These are phyloP conservation scores for Cryptomeria japonica DNA, from an alignment of 75 land plant species.

Conservation along the genomic window DNA sequence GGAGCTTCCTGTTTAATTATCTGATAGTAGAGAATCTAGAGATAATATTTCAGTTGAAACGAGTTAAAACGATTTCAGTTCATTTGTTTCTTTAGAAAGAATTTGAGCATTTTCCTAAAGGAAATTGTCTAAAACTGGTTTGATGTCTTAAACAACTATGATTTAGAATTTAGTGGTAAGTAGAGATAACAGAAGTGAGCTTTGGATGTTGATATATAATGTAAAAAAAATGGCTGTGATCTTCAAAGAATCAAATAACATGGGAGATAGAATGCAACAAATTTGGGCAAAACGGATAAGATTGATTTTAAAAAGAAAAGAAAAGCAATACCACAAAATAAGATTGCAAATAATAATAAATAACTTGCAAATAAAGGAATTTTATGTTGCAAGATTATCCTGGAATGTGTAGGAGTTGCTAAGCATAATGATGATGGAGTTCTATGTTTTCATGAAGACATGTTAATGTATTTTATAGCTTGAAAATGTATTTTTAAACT, in stretches of 20 bases:
- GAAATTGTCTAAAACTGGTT: neutral
- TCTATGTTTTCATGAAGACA: neutral
- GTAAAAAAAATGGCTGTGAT: neutral
- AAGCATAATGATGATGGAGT: neutral
- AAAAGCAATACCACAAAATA: neutral
- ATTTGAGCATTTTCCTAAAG: neutral
- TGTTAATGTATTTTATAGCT: neutral
- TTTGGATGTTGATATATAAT: neutral
- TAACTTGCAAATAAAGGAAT: neutral
- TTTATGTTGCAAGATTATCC: neutral
- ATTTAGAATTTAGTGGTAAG: neutral
- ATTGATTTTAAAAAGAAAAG: neutral
- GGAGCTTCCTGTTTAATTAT: neutral
- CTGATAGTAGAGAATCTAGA: too few relatives aligned
- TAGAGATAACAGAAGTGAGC: neutral
- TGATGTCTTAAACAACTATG: neutral
- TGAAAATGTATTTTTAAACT: neutral
- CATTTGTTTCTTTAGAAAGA: neutral
- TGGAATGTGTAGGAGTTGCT: neutral
- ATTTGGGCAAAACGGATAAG: neutral
- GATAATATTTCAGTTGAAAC: neutral
- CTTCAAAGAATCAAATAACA: neutral
- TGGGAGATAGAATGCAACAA: neutral
- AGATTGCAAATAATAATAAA: neutral
- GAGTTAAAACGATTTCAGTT: neutral